Base-by-base conservation (phyloP, 2,329 filamentous ascomycete species). In the Exophiala dermatitidis region DNA sequence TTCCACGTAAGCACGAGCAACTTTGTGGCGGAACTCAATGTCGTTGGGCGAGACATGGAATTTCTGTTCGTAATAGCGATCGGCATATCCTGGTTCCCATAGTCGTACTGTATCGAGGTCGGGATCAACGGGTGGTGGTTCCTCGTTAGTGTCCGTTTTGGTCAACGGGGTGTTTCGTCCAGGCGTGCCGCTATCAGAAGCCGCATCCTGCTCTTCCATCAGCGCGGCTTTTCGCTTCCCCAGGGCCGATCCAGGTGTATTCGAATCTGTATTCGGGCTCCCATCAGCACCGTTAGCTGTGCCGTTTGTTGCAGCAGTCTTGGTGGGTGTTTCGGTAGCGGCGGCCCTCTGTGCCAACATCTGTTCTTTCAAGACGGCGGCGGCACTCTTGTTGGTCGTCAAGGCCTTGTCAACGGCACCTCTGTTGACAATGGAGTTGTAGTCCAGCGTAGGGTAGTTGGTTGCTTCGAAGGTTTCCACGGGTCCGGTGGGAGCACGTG, bases 51-150 rank as follows among this genome's bases (percentile, higher is more conserved):
- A 83, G 44, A 88, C 88, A 46, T 88, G 78, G 66, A 98, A 98
- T 68, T 98, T 98, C 68, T 95, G 89, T 68, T 95, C 86, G 67
- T 98, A 98, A 70, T 98, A 98, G 44, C 93, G 82, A 71, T 96
- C 91, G 47, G 86, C 84, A 68, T 98, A 98, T 5, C 93, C 93
- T 48, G 90, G 84, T 66, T 98, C 93, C 93, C 93, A 98, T 8
- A 98, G 76, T 54, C 85, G 82, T 48, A 98, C 87, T 12, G 84
- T 88, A 66, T 98, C 93, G 56, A 83, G 77, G 1, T 86, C 82
- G 4, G 75, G 68, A 43, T 62, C 58, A 38, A 61, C 58, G 30
- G 60, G 19, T 19, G 19, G 19, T 19, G 19, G 57, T 44, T 62
- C 57, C 3, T 46, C 58, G 34, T 48, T 59, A 9, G 75, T 74